Evolutionary conservation across 2,329 filamentous ascomycete species (phyloP).

Genomic region (Fusarium drepaniforme): DNA sequence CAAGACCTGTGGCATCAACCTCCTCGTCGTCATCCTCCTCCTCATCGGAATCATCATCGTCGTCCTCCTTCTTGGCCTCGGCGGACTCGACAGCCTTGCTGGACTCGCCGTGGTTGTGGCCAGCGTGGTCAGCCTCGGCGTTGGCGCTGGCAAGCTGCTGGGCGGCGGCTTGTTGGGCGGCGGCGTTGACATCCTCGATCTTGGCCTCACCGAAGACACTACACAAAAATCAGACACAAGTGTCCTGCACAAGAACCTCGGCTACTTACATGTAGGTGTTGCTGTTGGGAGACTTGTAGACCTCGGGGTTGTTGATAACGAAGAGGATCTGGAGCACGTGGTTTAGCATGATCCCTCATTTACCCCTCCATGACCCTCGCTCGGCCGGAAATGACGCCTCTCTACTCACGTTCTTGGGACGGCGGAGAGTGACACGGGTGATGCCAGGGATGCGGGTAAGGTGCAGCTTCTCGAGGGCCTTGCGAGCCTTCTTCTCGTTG

Average conservation of each 20-base stretch:
- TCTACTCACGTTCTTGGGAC: constrained; percentile 96
- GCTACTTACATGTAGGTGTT: constrained; percentile 97
- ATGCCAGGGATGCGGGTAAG: constrained; percentile 97
- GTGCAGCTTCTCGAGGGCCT: constrained; percentile 98
- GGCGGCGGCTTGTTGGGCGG: constrained; percentile 94
- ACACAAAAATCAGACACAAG: constrained; percentile 19
- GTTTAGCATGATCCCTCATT: constrained; percentile 39
- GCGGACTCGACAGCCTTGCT: constrained; percentile 71
- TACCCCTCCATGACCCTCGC: constrained; percentile 8
- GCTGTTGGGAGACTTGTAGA: constrained; percentile 99
- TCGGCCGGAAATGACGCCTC: not conserved
- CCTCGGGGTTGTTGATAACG: constrained; percentile 99
- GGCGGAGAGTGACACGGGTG: constrained; percentile 95
- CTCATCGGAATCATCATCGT: constrained; percentile 81
- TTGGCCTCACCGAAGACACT: constrained; percentile 99
- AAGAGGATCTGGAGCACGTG: constrained; percentile 83
- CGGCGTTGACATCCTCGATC: constrained; percentile 99
- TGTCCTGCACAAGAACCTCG: not conserved
- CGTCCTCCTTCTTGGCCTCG: constrained; percentile 81
- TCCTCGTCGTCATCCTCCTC: constrained; percentile 97
- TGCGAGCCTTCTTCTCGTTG: constrained; percentile 99
- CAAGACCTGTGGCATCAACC: constrained; percentile 92
- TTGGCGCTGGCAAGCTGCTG: constrained; percentile 88
- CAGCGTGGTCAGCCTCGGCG: constrained; percentile 75
- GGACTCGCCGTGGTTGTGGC: constrained; percentile 78